phyloP scores from a whole-genome alignment of 2,329 filamentous ascomycete genomes.

The Trematosphaeria pertusa region DNA sequence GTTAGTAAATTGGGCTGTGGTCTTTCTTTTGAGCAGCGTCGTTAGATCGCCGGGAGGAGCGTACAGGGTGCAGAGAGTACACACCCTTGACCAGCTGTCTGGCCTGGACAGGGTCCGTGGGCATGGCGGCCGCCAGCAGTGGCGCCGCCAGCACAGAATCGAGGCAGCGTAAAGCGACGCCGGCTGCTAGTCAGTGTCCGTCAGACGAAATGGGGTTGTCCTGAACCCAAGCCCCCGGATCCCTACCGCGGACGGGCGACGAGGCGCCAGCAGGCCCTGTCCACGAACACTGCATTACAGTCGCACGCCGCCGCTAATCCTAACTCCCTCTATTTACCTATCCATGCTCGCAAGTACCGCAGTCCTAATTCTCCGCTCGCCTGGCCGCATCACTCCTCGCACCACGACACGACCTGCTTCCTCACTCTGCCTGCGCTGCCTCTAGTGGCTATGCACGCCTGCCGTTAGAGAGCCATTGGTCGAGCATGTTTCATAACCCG shows the following conservation, averaged over 20 bases:
- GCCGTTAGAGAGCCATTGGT: slow-evolving; percentile 44
- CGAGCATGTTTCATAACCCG: slow-evolving; percentile 49
- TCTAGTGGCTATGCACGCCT: slow-evolving; percentile 46
- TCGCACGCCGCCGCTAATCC: slow-evolving; percentile 26
- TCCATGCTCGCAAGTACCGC: slow-evolving; percentile 40
- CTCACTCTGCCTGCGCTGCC: slow-evolving; percentile 30
- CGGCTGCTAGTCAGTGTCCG: slow-evolving; percentile 34
- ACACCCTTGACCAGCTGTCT: slow-evolving; percentile 43
- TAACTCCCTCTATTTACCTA: slow-evolving; percentile 41
- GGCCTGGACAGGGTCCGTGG: slow-evolving; percentile 39
- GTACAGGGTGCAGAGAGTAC: no score
- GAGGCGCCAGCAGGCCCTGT: slow-evolving; percentile 33
- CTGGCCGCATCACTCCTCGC: slow-evolving; percentile 37
- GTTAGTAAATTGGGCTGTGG: slow-evolving; percentile 30
- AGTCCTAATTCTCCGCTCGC: slow-evolving; percentile 43
- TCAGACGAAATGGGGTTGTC: slow-evolving; percentile 38
- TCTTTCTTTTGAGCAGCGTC: slow-evolving; percentile 37
- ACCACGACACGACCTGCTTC: slow-evolving; percentile 35
- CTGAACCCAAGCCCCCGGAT: slow-evolving; percentile 42
- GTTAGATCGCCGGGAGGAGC: slow-evolving; percentile 38
- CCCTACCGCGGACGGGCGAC: slow-evolving; percentile 41
- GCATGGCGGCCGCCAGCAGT: slow-evolving; percentile 34
- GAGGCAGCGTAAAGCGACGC: slow-evolving; percentile 38
- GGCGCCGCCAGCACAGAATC: slow-evolving; percentile 44
- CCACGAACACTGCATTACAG: slow-evolving; percentile 34